These are phyloP conservation scores for Falciphora oryzae DNA, from an alignment of 2,329 filamentous ascomycete species.

Conservation along the genomic window DNA sequence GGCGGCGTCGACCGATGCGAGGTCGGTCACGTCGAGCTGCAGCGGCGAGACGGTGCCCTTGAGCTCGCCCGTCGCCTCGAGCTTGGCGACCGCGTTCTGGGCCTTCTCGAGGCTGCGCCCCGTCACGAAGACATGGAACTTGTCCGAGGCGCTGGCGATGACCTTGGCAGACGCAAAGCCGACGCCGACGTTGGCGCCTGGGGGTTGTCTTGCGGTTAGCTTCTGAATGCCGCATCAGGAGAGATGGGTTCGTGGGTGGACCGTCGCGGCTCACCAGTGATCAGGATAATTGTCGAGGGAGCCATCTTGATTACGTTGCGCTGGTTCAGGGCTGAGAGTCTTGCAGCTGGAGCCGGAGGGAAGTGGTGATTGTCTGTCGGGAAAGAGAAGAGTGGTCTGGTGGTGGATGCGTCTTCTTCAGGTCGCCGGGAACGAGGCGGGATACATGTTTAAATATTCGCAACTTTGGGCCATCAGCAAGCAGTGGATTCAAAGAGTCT, in stretches of 20 bases:
- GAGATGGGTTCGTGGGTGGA: not conserved
- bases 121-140: constrained; percentile 34
- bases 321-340: not conserved
- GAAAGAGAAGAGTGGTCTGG: no score
- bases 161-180: constrained; percentile 35
- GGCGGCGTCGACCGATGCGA: constrained; percentile 33
- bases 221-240: not conserved
- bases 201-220: constrained; percentile 12
- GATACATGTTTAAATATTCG: no score
- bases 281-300: constrained; percentile 6
- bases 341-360: not conserved
- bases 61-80: constrained; percentile 14
- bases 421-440: no score
- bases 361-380: no score
- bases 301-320: not conserved
- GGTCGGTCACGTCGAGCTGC: constrained; percentile 35
- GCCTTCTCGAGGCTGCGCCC: constrained; percentile 31
- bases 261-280: constrained; percentile 1
- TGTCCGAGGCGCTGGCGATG: constrained; percentile 27
- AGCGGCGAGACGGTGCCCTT: constrained; percentile 27
- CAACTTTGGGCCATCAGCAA: no score
- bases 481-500: no score
- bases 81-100: constrained; percentile 26
- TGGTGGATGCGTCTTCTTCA: no score
- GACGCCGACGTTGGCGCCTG: constrained; percentile 37